A percentile compares a stretch with the other conserved stretches of the same genome.
These are phyloP conservation scores for Oenanthe sinensis DNA, from an alignment of 129 eudicot species.

Conservation along the genomic window DNA sequence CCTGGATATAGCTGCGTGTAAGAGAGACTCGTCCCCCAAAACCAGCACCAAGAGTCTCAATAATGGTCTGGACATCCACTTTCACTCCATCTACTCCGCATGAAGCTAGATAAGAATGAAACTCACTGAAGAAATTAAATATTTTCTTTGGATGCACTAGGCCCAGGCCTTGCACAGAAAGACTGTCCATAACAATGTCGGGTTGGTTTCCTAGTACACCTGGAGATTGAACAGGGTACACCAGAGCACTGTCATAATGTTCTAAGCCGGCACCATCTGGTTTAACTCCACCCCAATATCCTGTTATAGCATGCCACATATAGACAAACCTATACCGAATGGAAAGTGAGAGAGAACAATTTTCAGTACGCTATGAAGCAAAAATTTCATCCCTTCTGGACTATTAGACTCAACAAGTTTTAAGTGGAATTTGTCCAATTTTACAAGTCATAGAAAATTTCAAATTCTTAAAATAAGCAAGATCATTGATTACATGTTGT, in stretches of 20 bases:
- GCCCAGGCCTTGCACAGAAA: conserved; percentile 77
- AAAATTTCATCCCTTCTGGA: neutral
- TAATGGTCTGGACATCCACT: conserved; percentile 91
- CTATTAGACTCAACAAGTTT: neutral
- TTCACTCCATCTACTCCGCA: conserved; percentile 98
- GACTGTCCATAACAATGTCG: conserved; percentile 88
- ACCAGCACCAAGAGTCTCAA: conserved; percentile 91
- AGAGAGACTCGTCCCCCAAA: conserved; percentile 83
- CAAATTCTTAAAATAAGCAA: no score
- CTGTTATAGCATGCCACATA: conserved; percentile 92
- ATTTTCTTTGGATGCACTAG: conserved; percentile 83
- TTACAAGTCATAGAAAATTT: neutral
- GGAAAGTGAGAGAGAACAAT: neutral
- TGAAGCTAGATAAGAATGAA: conserved; percentile 79
- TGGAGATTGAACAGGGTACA: conserved; percentile 79
- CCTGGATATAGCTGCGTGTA: conserved; percentile 74
- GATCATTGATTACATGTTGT: neutral
- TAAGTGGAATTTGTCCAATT: neutral
- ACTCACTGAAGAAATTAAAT: conserved; percentile 74
- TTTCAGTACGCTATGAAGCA: neutral
- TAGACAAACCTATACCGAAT: conserved; percentile 53
- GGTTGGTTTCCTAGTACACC: conserved; percentile 86
- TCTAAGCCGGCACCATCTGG: conserved; percentile 71
- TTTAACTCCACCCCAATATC: conserved; percentile 98
- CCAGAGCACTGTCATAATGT: conserved; percentile 62